Percentiles rank a stretch among this genome's conserved stretches.
Evolutionary conservation across 1,139 yeast genomes (phyloP).

Genomic region (Magnusiomyces sp.): DNA sequence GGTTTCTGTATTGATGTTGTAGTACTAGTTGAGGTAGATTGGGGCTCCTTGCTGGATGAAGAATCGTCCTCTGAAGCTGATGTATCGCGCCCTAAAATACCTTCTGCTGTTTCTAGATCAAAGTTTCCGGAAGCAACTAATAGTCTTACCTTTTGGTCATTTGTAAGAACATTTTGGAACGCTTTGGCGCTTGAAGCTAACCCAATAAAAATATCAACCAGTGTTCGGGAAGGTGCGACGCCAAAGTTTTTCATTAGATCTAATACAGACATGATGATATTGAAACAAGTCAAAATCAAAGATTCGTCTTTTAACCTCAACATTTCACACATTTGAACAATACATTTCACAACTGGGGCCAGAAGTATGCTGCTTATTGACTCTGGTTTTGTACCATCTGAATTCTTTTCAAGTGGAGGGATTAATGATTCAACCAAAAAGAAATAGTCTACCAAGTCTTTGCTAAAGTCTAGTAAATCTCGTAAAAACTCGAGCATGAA

Average conservation of each 20-base stretch:
- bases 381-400: not conserved
- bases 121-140: constrained; percentile 22
- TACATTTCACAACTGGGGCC: constrained; percentile 22
- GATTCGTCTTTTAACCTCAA: constrained; percentile 72
- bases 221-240: constrained; percentile 22
- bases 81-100: constrained; percentile 11
- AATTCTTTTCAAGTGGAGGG: constrained; percentile 23
- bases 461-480: constrained; percentile 76
- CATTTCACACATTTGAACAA: constrained; percentile 58
- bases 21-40: too few relatives aligned
- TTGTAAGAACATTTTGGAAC: constrained; percentile 21
- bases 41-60: too few relatives aligned
- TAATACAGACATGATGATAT: constrained; percentile 44
- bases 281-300: constrained; percentile 65
- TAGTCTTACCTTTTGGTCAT: constrained; percentile 20
- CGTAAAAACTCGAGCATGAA: constrained; percentile 72
- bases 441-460: constrained; percentile 55
- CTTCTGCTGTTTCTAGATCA: constrained; percentile 17
- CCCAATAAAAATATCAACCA: constrained; percentile 19
- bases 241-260: constrained; percentile 26
- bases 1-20: too few relatives aligned
- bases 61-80: constrained; percentile 8
- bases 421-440: constrained; percentile 42
- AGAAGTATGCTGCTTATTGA: constrained; percentile 19
- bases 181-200: constrained; percentile 20